These are phyloP conservation scores for Penicillium brevicompactum DNA, from an alignment of 2,329 filamentous ascomycete species.

Conservation along the genomic window DNA sequence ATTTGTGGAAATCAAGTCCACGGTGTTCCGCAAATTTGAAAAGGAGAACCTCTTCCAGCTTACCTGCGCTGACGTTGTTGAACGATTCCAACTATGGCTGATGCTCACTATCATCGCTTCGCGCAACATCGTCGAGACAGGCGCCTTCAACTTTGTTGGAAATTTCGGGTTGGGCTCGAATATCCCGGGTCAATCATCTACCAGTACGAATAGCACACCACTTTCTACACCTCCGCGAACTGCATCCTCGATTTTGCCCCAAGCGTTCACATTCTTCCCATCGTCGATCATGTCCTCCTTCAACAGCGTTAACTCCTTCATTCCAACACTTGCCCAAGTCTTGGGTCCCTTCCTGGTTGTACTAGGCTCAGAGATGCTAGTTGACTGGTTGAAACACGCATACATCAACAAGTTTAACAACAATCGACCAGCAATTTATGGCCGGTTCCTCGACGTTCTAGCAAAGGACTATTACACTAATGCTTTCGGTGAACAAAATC, in stretches of 20 bases:
- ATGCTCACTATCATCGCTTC: constrained; percentile 96
- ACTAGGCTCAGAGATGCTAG: constrained; percentile 91
- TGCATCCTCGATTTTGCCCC: constrained; percentile 74
- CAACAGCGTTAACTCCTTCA: constrained; percentile 45
- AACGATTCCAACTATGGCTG: constrained; percentile 95
- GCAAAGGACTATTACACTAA: constrained; percentile 99
- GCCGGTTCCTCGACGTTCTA: constrained; percentile 85
- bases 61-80: constrained; percentile 93
- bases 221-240: constrained; percentile 59
- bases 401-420: constrained; percentile 99
- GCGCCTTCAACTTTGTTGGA: constrained; percentile 67
- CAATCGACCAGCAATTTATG: constrained; percentile 86
- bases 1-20: constrained; percentile 98
- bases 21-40: constrained; percentile 98
- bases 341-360: constrained; percentile 92
- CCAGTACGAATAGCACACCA: constrained; percentile 50
- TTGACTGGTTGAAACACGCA: constrained; percentile 95
- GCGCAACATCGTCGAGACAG: constrained; percentile 94
- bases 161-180: constrained; percentile 36
- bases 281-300: constrained; percentile 58
- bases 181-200: constrained; percentile 32
- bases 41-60: constrained; percentile 97
- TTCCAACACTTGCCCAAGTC: constrained; percentile 68
- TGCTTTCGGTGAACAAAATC: constrained; percentile 85
- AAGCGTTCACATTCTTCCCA: constrained; percentile 76